Conservation (phyloP, 1,284 basidiomycete species). For the Ceratobasidium sp. region DNA sequence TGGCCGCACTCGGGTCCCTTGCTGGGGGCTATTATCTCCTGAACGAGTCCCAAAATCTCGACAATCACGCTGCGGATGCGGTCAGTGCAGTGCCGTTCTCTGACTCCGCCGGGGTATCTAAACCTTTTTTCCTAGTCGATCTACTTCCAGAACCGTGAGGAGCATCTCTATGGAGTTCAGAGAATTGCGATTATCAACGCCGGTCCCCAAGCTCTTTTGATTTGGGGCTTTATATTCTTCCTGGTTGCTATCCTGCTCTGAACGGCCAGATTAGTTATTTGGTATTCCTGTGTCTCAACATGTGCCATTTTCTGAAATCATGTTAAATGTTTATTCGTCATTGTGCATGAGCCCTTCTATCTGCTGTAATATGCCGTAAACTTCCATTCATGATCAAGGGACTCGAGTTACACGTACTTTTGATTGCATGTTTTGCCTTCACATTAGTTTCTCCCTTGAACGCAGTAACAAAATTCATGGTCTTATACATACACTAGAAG, state of each 20-base stretch:
- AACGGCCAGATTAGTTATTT: background rate
- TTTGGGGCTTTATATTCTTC: conserved; percentile 36
- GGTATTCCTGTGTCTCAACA: background rate
- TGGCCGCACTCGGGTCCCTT: conserved; percentile 9
- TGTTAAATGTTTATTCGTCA: too few species aligned
- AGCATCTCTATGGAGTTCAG: conserved; percentile 20
- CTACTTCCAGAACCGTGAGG: conserved; percentile 29
- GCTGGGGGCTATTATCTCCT: conserved; percentile 23
- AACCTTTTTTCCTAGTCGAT: conserved; percentile 3
- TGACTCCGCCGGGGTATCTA: background rate
- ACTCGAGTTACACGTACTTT: too few species aligned
- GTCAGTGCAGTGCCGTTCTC: conserved; percentile 19
- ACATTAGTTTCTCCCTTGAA: too few species aligned
- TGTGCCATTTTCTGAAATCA: too few species aligned
- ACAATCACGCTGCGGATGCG: conserved; percentile 19
- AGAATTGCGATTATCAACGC: conserved; percentile 36
- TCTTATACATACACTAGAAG: too few species aligned
- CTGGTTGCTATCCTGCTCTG: background rate
- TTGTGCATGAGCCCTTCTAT: too few species aligned
- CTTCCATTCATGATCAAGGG: too few species aligned
- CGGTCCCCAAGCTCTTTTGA: conserved; percentile 17
- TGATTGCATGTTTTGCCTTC: too few species aligned
- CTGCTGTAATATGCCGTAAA: too few species aligned
- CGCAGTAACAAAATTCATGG: too few species aligned
- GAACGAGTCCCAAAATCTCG: conserved; percentile 35